Evolutionary conservation across 495 filamentous ascomycete species (phyloP), one percentile per base, ranked within the genome.

Genomic region (Penicillium verhagenii): DNA sequence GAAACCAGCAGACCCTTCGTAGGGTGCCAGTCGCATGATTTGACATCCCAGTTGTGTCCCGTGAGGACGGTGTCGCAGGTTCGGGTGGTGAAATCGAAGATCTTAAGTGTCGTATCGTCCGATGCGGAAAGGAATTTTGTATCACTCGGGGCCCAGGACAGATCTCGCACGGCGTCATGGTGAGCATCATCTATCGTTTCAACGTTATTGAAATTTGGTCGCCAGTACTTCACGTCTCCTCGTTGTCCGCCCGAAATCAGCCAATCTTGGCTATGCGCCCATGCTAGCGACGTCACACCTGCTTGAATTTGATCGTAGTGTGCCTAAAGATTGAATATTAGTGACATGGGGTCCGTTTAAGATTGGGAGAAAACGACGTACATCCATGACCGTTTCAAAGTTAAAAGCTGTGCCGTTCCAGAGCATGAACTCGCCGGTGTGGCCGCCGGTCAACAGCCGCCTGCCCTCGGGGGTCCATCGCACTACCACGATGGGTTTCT

Each of bases 321-420:
- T 33, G 94, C 94, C 81, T 86, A 44, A 8, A 16, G 13, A n/a
- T 13, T 20, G 58, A 52, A 24, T 24, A 54, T 16, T 14, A 25
- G 20, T 25, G 23, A n/a, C 21, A 7, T 14, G 2, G 0, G 10
- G 11, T 16, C 14, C 23, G 9, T 25, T 26, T 25, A 6, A 7
- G 5, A 24, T 16, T 24, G 3, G 11, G 5, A 26, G 2, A 13
- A 16, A 6, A 31, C 47, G 29, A 73, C 78, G 35, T 58, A 84
- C 82, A 71, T 96, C 92, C 89, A 96, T 95, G 35, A 97, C 96
- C 1, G 94, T 98, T 75, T 98, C 94, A 63, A 98, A 98, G 68
- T 98, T 98, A 78, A 98, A 98, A 1, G 90, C 94, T 43, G 91
- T 97, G 53, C 94, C 94, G 69, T 98, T 98, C 94, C 94, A 98